A percentile compares a stretch with the other conserved stretches of the same genome.
Conservation (phyloP, 2,329 filamentous ascomycete genomes). For the Helotiales sp. region DNA sequence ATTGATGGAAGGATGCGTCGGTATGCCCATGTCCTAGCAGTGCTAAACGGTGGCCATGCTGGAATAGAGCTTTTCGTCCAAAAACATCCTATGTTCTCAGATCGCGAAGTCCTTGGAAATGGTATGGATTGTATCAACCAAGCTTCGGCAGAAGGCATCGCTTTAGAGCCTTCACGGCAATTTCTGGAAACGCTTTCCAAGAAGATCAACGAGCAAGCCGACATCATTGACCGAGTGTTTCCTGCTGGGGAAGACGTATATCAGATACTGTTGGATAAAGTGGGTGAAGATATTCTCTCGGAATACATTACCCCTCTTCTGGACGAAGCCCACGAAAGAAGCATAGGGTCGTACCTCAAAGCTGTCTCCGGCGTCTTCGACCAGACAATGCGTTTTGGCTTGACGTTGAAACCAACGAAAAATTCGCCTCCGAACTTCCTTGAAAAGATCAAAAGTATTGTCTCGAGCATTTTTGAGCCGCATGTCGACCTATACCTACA, state of each 20-base stretch:
- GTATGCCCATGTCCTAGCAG: constrained; percentile 83
- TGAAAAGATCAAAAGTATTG: constrained; percentile 65
- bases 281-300: constrained; percentile 77
- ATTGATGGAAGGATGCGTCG: constrained; percentile 85
- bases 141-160: constrained; percentile 64
- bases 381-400: constrained; percentile 77
- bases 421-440: constrained; percentile 60
- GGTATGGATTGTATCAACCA: constrained; percentile 80
- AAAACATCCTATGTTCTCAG: constrained; percentile 80
- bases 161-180: constrained; percentile 73
- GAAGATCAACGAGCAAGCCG: constrained; percentile 80
- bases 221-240: constrained; percentile 81
- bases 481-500: constrained; percentile 92
- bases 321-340: constrained; percentile 79
- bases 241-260: constrained; percentile 69
- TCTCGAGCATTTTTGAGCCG: constrained; percentile 78
- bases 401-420: constrained; percentile 67
- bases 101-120: constrained; percentile 69
- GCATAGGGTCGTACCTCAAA: constrained; percentile 76
- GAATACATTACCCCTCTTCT: constrained; percentile 86
- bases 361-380: constrained; percentile 86
- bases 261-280: constrained; percentile 75
- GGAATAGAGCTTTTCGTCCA: constrained; percentile 85
- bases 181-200: constrained; percentile 77
- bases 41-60: constrained; percentile 76